These are phyloP conservation scores for Dothistroma pini DNA, from an alignment of 2,329 filamentous ascomycete genomes.

Conservation along the genomic window DNA sequence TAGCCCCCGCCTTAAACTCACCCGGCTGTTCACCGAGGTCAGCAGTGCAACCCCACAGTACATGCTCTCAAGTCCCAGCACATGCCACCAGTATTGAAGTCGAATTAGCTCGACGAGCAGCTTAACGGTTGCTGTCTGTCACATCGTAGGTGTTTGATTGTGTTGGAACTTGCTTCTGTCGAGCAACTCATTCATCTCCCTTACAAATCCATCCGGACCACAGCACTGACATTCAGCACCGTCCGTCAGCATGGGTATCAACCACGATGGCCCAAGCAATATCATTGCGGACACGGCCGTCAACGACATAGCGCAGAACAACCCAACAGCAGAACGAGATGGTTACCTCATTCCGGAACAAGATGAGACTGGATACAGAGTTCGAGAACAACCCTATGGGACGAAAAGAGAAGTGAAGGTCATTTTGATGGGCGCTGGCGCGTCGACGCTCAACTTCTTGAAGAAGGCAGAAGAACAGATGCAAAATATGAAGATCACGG, in stretches of 20 bases:
- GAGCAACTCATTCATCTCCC: neutral
- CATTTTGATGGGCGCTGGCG: constrained; percentile 44
- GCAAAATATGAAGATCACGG: constrained; percentile 39
- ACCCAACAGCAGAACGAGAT: constrained; percentile 31
- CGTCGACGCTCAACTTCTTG: constrained; percentile 42
- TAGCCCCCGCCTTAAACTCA: neutral
- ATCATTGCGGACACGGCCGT: constrained; percentile 22
- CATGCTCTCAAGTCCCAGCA: neutral
- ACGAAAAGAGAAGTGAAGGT: constrained; percentile 40
- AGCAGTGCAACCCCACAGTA: neutral
- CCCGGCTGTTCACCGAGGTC: neutral
- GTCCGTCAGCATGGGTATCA: constrained; percentile 20
- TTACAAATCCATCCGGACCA: neutral
- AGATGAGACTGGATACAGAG: constrained; percentile 42
- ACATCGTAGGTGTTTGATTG: neutral
- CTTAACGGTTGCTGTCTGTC: no score
- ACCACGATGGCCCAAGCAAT: constrained; percentile 22
- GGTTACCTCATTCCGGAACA: constrained; percentile 34
- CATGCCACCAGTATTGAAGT: no score
- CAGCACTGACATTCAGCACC: neutral
- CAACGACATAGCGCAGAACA: constrained; percentile 24
- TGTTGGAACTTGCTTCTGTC: no score
- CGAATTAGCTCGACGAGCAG: neutral
- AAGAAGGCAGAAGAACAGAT: constrained; percentile 44
- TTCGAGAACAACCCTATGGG: constrained; percentile 44